Base-by-base conservation (phyloP, 1,284 basidiomycete species). In the Cystobasidium sp. region DNA sequence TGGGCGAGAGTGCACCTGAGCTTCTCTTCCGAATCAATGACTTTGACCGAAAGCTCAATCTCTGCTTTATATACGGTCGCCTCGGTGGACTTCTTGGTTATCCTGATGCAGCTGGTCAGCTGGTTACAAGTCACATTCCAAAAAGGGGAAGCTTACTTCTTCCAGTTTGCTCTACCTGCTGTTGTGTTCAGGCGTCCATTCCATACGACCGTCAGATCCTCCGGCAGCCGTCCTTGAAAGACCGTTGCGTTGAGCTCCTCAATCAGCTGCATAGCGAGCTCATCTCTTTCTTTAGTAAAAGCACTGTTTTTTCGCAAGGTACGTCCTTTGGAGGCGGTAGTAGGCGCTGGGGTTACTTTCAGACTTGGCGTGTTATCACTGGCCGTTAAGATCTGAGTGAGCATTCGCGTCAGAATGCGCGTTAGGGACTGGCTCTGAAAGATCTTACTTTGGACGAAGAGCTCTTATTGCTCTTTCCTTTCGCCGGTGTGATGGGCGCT, bases 1-100 rank as follows among this genome's bases (percentile, higher is more conserved):
- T 94, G 92, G 39, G 90, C 87, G 2, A 94, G 83, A 0, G 92
- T 94, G 80, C 91, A 88, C 22, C 88, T 84, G 51, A 94, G 88
- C 31, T 91, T 87, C 70, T 90, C 90, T 76, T 89, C 87, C 65
- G 85, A 87, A 78, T 92, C 90, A 67, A 93, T 82, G 46, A 94
- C 88, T 80, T 93, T 93, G 65, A 86, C 86, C 6, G 91, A 88
- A 14, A 94, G 83, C 78, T 93, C 89, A 69, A 94, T 91, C 16
- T 85, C 69, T 88, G 58, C 61, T 37, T 61, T 63, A 18, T 39
- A 37, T 31, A 44, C 55, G 55, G 41, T 31, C 43, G 56, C 39
- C 22, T 51, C 39, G 2, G 49, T 65, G 3, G 44, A 22, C 51
- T n/a, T 63, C 10, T 55, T 58, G 16, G 59, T 47, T 46, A 49